Evolutionary conservation across 768 basidiomycete genomes (phyloP).

Genomic region (Lactarius hengduanensis): DNA sequence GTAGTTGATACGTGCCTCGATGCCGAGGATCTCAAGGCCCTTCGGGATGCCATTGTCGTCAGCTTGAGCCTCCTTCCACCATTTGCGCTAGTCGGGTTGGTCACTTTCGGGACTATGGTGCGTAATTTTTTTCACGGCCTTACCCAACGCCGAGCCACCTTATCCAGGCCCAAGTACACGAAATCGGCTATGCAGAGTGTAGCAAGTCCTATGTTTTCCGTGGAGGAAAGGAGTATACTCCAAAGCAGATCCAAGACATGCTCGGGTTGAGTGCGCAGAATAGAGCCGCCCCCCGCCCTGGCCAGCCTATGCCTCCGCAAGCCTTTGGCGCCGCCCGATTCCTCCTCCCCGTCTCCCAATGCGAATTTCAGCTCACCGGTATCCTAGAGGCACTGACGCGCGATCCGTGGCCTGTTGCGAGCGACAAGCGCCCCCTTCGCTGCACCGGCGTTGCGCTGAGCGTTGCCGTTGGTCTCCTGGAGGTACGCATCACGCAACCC

Average conservation of each 20-base stretch:
- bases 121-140: constrained; percentile 29
- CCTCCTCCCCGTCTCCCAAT: constrained; percentile 86
- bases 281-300: constrained; percentile 83
- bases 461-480: constrained; percentile 89
- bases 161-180: constrained; percentile 93
- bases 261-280: constrained; percentile 79
- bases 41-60: constrained; percentile 92
- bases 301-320: constrained; percentile 76
- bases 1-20: constrained; percentile 97
- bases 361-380: constrained; percentile 94
- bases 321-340: constrained; percentile 87
- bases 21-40: constrained; percentile 92
- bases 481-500: constrained; percentile 46
- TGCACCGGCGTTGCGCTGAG: constrained; percentile 95
- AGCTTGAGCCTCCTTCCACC: constrained; percentile 91
- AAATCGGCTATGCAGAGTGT: constrained; percentile 94
- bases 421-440: constrained; percentile 87
- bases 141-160: background rate
- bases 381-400: constrained; percentile 84
- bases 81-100: constrained; percentile 90
- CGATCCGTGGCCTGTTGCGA: constrained; percentile 97
- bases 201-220: constrained; percentile 99
- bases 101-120: constrained; percentile 98
- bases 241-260: constrained; percentile 99
- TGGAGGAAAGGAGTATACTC: constrained; percentile 92